A percentile compares a stretch with the other conserved stretches of the same genome.
Evolutionary conservation across 2,329 filamentous ascomycete species (phyloP).

Genomic region (Ascochyta fabae): DNA sequence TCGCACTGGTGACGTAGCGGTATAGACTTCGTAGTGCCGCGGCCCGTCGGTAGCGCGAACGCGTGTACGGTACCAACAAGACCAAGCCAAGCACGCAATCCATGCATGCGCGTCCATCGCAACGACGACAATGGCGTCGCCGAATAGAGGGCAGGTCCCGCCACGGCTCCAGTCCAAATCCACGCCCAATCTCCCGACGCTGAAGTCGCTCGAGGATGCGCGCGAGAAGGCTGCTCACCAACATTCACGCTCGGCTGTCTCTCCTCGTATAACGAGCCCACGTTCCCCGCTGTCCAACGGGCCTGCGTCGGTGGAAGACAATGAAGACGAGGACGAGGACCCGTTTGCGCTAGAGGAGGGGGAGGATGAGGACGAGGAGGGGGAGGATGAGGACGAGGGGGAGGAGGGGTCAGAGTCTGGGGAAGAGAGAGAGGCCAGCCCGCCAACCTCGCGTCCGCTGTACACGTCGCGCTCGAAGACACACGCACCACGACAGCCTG

Average conservation of each 20-base stretch:
- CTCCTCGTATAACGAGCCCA: constrained; percentile 19
- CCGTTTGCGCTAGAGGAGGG: constrained; percentile 27
- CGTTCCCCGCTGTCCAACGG: constrained; percentile 28
- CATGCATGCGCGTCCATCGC: constrained; percentile 17
- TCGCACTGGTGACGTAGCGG: neutral
- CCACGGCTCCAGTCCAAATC: constrained; percentile 55
- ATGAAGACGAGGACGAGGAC: constrained; percentile 25
- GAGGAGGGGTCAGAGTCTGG: constrained; percentile 36
- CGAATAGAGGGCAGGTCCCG: constrained; percentile 39
- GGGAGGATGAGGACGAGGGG: constrained; percentile 23
- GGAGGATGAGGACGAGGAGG: constrained; percentile 38
- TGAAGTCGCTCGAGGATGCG: constrained; percentile 41
- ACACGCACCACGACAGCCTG: constrained; percentile 49
- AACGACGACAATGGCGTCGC: constrained; percentile 39
- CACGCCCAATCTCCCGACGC: constrained; percentile 55
- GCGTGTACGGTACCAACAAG: constrained; percentile 16
- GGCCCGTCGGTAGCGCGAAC: constrained; percentile 24
- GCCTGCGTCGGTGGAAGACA: constrained; percentile 40
- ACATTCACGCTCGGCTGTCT: constrained; percentile 15
- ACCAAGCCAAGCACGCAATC: constrained; percentile 30
- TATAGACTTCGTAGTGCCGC: neutral
- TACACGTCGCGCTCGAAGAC: constrained; percentile 55
- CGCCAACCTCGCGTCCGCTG: constrained; percentile 43
- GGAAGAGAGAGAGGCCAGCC: constrained; percentile 18
- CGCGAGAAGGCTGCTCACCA: constrained; percentile 3